Base-by-base conservation (phyloP, 495 filamentous ascomycete species). In the Aspergillus biplanus region DNA sequence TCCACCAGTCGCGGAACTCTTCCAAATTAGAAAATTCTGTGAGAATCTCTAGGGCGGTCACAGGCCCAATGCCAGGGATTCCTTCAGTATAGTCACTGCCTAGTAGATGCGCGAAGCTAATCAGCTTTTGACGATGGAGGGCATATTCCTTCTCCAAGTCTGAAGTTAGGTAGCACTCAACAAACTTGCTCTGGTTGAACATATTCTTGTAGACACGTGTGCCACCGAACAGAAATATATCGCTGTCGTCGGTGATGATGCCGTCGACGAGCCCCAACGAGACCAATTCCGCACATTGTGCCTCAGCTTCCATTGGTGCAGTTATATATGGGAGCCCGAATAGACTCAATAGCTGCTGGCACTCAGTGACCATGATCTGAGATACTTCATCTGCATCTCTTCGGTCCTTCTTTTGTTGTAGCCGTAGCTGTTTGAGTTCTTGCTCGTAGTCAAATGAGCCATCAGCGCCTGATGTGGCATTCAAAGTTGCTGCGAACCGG, bases 171-270 rank as follows among this genome's bases (percentile, higher is more conserved):
- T 97, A 99, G 75, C 95, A 98, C 77, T 99, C 96, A 47, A 99
- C 95, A 67, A 89, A 96, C 68, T 98, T 98, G 75, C 92, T 91
- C 68, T 90, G 89, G 73, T 97, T 98, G 83, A 99, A 99, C 92
- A 98, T 96, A 79, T 99, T 97, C 65, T 98, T 97, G 81, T 98
- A 99, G 16, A 99, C 89, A 15, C 95, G 83, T 0, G 92, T 98
- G 34, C 95, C 95, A 46, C 95, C 95, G 69, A 99, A 99, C 12
- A 99, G 85, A 71, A 99, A 98, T n/a, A 88, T 93, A 81, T 99
- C 95, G 12, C 87, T 92, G 71, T 99, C 95, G 69, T 99, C 95
- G 0, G 95, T 99, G n/a, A 99, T 93, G 66, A 98, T 96, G 9
- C 95, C 95, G 71, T 99, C 95, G 27, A 99, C 95, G 4, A 99